Conservation (phyloP, 139 green algal genomes). For the Chlamydomonas sp. region DNA sequence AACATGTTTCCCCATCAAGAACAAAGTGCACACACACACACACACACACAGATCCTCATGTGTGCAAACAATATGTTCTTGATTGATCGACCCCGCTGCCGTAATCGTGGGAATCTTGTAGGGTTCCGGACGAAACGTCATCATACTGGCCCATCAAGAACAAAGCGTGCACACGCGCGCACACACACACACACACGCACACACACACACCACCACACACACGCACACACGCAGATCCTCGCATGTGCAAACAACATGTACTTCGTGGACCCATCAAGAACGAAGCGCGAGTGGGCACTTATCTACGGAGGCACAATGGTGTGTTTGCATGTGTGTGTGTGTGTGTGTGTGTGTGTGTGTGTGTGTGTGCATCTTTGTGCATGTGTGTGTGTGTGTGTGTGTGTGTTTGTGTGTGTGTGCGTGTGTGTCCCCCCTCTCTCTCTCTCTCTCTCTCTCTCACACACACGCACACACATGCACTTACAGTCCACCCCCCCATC, state of each 20-base stretch:
- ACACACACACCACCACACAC: neutral
- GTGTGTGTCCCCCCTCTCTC: too few species aligned
- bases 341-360: neutral
- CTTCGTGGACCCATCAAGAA: constrained; percentile 6
- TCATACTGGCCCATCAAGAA: too few species aligned
- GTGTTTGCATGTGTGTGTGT: neutral
- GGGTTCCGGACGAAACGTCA: too few species aligned
- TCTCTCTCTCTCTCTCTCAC: too few species aligned
- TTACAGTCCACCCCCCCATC: neutral
- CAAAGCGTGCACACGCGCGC: too few species aligned
- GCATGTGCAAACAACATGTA: constrained; percentile 17
- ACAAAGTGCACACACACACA: too few species aligned
- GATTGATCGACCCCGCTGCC: neutral
- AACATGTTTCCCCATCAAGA: constrained; percentile 2
- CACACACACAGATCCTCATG: too few species aligned
- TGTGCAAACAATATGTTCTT: too few species aligned
- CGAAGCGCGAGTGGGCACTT: constrained; percentile 15
- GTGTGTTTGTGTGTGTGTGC: too few species aligned
- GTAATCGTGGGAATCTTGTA: neutral
- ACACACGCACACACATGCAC: too few species aligned
- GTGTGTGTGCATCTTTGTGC: too few species aligned
- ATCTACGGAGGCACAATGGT: constrained; percentile 21
- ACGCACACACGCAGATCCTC: neutral
- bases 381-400: too few species aligned
- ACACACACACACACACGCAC: neutral